Base-by-base conservation (phyloP, 2,329 filamentous ascomycete species). In the Pseudophaeomoniella oleicola region DNA sequence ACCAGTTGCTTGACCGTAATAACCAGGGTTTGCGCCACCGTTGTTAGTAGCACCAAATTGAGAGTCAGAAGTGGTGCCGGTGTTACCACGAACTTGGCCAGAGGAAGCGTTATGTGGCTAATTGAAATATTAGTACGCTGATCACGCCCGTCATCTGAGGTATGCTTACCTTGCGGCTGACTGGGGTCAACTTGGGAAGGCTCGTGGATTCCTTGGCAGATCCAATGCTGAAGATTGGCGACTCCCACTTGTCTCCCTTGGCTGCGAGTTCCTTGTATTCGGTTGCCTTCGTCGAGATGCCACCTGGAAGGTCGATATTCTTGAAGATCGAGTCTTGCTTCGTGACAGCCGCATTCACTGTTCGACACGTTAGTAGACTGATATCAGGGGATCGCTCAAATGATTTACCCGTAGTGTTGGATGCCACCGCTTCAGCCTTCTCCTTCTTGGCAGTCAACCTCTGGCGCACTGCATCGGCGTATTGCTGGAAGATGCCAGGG, bases 201-300 rank as follows among this genome's bases (percentile, higher is more conserved):
- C 81, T 72, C 16, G 62, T 69, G 30, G 82, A 85, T 60, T 79
- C 77, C 38, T 72, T 66, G 9, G 87, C 86, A 31, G 64, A 71
- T 34, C 90, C 88, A 48, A 96, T 80, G 41, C 75, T 79, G 66
- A 98, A 98, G 51, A 98, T 76, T 6, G 88, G 85, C 42, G 82
- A 92, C 67, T 94, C 81, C 90, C 90, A 98, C 58, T 77, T 79
- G 38, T 94, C 82, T 36, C 90, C 90, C 73, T 90, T 85, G 46
- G 67, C 68, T 5, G 88, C 84, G 39, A 94, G 70, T 15, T 94
- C 76, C 63, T 77, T 84, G 71, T 92, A 96, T 59, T 94, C 85
- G 16, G 84, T 92, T 6, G 88, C 87, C 73, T 94, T 94, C 64
- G 75, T 78, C 48, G 82, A 90, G 56, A 94, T 88, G 38, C 86